phyloP scores from a whole-genome alignment of 1,284 basidiomycete species.

The Coniferiporia sulphurascens region DNA sequence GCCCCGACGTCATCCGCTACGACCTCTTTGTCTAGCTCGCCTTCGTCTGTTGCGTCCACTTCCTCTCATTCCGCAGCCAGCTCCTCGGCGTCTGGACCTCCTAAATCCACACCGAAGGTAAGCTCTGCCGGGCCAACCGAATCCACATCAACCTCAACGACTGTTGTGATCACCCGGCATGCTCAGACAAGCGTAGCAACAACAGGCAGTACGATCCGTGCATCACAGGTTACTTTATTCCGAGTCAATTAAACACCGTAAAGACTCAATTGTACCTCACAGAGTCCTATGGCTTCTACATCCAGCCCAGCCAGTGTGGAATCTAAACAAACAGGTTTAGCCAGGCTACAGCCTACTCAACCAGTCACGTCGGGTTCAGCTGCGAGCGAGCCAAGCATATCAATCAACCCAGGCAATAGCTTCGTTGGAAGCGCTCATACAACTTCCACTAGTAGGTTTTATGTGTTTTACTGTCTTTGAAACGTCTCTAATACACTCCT shows the following conservation, averaged over 20 bases:
- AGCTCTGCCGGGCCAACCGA: background rate
- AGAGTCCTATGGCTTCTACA: background rate
- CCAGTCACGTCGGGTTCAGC: constrained; percentile 9
- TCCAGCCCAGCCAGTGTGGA: background rate
- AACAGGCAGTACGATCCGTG: background rate
- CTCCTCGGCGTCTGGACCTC: background rate
- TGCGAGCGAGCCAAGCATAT: background rate
- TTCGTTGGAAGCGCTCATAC: background rate
- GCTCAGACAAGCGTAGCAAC: background rate
- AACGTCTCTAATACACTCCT: background rate
- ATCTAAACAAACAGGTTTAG: background rate
- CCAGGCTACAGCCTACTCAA: background rate
- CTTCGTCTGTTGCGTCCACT: background rate
- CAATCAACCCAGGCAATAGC: background rate
- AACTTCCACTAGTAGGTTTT: background rate
- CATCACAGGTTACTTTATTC: background rate
- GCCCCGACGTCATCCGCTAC: background rate
- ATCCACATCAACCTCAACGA: background rate
- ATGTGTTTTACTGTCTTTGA: background rate
- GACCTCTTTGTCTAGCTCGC: background rate
- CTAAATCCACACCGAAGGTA: background rate
- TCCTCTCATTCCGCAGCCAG: background rate
- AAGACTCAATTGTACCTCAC: background rate
- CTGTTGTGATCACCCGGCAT: background rate
- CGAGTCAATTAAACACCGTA: background rate